Evolutionary conservation across 176 grass and related monocot species (phyloP), one percentile per base, ranked within the genome.

Genomic region (Zea mays): DNA sequence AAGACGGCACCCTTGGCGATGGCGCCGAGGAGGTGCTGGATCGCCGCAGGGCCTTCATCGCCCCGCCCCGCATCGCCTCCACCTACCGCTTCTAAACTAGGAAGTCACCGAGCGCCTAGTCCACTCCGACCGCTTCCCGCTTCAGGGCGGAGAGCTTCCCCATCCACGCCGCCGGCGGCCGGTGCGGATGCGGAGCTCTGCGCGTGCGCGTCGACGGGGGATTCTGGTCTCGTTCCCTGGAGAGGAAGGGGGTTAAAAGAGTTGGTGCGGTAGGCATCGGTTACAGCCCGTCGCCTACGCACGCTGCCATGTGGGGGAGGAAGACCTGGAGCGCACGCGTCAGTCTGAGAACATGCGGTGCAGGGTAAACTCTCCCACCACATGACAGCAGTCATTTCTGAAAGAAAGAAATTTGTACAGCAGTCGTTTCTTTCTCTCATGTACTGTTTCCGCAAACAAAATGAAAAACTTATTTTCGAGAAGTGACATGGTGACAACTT

Each of bases 11-110:
- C 84, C 81, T 84, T 45, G 85, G 84, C 6, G 89, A 73, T 57
- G 90, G 52, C 15, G 92, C 73, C 15, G 89, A 80, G 8, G 91
- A 88, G 52, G 87, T 90, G 79, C 69, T 91, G 58, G 82, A 87
- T 93, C 91, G 86, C 79, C 91, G 86, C 73, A 90, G 67, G 27
- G 87, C 89, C 86, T 92, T 97, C 94, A 97, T 94, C 16, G 2
- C 4, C 60, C 48, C 7, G 52, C 50, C 33, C 36, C 79, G 37
- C 49, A 34, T 36, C 13, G 20, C 64, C 10, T 10, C 63, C 5
- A 65, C 76, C 76, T 16, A 88, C 64, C 48, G 16, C 39, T 33
- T 13, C 14, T 34, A 16, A 17, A 27, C 15, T 13, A 49, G 41
- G 12, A 36, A 14, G 10, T 63, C 62, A 54, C 71, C 21, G 20